Conservation (phyloP, 2,329 filamentous ascomycete species). For the Penicillium sp. region DNA sequence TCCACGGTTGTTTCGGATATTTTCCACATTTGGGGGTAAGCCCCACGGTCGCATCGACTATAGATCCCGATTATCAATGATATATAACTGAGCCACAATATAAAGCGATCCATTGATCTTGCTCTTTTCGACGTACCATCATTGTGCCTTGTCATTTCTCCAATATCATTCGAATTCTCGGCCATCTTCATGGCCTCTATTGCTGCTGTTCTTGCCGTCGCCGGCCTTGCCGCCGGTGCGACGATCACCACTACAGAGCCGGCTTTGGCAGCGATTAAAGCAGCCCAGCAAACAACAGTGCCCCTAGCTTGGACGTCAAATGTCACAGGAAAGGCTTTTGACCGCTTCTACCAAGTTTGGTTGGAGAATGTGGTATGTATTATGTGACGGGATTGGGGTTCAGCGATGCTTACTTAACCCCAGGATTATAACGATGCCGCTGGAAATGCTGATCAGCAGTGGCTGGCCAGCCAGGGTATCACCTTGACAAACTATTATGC, state of each 20-base stretch:
- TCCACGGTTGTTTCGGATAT: neutral
- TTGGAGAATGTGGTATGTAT: constrained; percentile 68
- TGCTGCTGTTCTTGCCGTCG: neutral
- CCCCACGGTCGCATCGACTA: neutral
- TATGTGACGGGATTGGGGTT: neutral
- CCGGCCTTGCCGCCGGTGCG: constrained; percentile 24
- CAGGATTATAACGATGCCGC: constrained; percentile 61
- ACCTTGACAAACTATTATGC: constrained; percentile 60
- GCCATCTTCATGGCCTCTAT: neutral
- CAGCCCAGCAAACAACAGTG: constrained; percentile 56
- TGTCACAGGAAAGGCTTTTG: constrained; percentile 70
- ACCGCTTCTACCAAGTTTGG: constrained; percentile 72
- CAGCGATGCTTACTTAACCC: neutral
- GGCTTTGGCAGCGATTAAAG: constrained; percentile 26
- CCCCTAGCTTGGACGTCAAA: constrained; percentile 62
- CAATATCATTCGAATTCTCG: neutral
- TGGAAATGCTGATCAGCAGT: constrained; percentile 52
- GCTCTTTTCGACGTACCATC: neutral
- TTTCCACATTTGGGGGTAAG: neutral
- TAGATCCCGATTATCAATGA: neutral
- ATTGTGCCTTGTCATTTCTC: neutral
- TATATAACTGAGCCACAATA: neutral
- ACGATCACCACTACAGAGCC: constrained; percentile 28
- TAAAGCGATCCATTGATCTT: neutral
- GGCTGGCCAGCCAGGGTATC: constrained; percentile 53